Evolutionary conservation across 495 filamentous ascomycete genomes (phyloP).

Genomic region (Durotheca rogersii): DNA sequence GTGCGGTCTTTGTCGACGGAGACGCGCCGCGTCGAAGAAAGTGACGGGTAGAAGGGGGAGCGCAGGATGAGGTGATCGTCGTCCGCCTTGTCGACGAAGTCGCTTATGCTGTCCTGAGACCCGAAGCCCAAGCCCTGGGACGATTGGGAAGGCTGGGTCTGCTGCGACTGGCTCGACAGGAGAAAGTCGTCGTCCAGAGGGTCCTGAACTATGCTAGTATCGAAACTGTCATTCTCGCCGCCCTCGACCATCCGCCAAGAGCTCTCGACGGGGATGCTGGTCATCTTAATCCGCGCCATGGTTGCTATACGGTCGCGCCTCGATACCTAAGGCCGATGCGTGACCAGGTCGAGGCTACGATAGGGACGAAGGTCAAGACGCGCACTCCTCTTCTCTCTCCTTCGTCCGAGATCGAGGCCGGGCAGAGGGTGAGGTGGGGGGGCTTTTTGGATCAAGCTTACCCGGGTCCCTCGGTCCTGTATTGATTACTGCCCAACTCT

Average conservation of each 20-base stretch:
- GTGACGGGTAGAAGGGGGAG: constrained; percentile 48
- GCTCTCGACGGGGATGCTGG: constrained; percentile 38
- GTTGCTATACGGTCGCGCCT: neutral
- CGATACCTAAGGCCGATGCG: neutral
- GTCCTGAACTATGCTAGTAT: constrained; percentile 42
- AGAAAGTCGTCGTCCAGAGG: constrained; percentile 42
- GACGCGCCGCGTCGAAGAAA: constrained; percentile 39
- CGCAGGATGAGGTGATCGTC: constrained; percentile 47
- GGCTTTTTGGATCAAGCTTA: too few relatives aligned
- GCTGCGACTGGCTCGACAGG: constrained; percentile 34
- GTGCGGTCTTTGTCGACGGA: constrained; percentile 39
- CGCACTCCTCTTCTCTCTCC: neutral
- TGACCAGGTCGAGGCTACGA: neutral
- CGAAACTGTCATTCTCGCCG: constrained; percentile 53
- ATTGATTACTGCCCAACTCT: too few relatives aligned
- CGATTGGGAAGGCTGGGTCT: constrained; percentile 11
- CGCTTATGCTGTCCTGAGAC: constrained; percentile 51
- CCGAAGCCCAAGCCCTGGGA: constrained; percentile 39
- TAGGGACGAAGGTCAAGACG: neutral
- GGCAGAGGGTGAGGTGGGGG: too few relatives aligned
- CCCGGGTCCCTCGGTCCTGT: too few relatives aligned
- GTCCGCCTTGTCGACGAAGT: constrained; percentile 45
- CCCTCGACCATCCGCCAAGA: constrained; percentile 55
- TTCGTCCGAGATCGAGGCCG: neutral
- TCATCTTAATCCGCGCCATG: constrained; percentile 21